Evolutionary conservation across 2,329 filamentous ascomycete species (phyloP).

Genomic region (Neonectria ditissima): DNA sequence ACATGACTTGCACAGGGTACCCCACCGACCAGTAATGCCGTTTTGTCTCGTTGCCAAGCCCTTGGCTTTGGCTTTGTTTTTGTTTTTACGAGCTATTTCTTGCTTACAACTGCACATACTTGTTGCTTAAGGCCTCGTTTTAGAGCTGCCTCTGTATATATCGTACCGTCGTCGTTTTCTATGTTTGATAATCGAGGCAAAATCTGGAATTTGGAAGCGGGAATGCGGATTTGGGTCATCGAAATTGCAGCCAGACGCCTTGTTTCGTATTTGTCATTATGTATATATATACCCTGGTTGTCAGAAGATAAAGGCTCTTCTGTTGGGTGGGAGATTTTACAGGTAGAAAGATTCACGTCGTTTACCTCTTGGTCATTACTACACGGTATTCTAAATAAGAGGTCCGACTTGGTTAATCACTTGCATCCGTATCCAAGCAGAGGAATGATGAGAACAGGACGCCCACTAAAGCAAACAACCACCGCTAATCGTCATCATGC

Average conservation of each 20-base stretch:
- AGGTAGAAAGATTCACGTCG: constrained; percentile 8
- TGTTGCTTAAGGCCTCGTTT: background rate
- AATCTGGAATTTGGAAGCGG: background rate
- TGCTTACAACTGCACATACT: constrained; percentile 13
- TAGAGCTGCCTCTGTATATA: constrained; percentile 6
- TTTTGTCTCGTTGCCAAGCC: background rate
- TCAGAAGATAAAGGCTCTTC: background rate
- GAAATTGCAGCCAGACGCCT: constrained; percentile 8
- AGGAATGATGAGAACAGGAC: background rate
- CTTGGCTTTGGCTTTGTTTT: background rate
- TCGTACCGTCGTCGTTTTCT: background rate
- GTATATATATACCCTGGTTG: constrained; percentile 4
- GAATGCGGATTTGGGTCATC: constrained; percentile 4
- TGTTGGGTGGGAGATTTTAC: background rate
- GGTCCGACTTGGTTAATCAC: background rate
- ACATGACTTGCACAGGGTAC: constrained; percentile 32
- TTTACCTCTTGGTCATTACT: constrained; percentile 1
- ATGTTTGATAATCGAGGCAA: constrained; percentile 3
- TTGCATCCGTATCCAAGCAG: background rate
- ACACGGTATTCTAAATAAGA: constrained; percentile 4
- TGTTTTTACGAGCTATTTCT: background rate
- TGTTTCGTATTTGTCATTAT: background rate
- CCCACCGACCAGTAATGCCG: constrained; percentile 12
- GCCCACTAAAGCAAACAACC: background rate
- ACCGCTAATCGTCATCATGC: constrained; percentile 13